phyloP scores from a whole-genome alignment of 768 basidiomycete genomes.

The Macrolepiota albuminosa region DNA sequence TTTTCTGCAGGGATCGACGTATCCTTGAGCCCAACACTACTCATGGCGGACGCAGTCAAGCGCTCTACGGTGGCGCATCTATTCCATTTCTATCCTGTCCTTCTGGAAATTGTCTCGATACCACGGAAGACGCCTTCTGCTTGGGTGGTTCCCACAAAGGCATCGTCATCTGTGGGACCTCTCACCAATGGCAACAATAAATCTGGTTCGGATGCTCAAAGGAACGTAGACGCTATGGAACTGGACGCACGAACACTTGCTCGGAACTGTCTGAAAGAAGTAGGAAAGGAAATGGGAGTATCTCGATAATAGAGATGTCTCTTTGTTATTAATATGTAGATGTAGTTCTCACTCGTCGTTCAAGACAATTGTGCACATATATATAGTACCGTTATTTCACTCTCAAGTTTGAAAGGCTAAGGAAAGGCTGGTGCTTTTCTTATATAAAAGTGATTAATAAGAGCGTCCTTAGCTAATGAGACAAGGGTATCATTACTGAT shows the following conservation, averaged over 20 bases:
- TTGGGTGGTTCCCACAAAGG: slow-evolving; percentile 42
- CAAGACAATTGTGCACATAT: neutral
- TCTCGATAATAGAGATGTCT: slow-evolving; percentile 3
- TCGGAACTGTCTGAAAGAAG: slow-evolving; percentile 58
- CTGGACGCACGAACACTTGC: slow-evolving; percentile 65
- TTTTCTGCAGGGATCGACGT: slow-evolving; percentile 34
- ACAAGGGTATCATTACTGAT: neutral
- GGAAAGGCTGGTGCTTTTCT: neutral
- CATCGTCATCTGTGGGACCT: slow-evolving; percentile 3
- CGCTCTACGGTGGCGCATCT: slow-evolving; percentile 79
- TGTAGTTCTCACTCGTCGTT: neutral
- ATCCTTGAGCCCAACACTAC: slow-evolving; percentile 40
- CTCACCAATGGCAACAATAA: slow-evolving; percentile 6
- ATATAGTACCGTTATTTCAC: neutral
- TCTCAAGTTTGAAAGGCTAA: no score
- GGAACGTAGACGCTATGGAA: slow-evolving; percentile 33
- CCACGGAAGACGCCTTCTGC: slow-evolving; percentile 62
- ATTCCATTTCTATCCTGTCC: slow-evolving; percentile 79
- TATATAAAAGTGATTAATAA: neutral
- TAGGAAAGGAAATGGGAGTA: slow-evolving; percentile 75
- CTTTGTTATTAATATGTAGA: neutral
- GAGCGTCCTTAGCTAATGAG: neutral
- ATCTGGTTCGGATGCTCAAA: slow-evolving; percentile 1
- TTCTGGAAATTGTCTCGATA: slow-evolving; percentile 77
- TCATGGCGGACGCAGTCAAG: slow-evolving; percentile 68